Evolutionary conservation across 495 filamentous ascomycete species (phyloP).

Genomic region (Talaromyces ruber): DNA sequence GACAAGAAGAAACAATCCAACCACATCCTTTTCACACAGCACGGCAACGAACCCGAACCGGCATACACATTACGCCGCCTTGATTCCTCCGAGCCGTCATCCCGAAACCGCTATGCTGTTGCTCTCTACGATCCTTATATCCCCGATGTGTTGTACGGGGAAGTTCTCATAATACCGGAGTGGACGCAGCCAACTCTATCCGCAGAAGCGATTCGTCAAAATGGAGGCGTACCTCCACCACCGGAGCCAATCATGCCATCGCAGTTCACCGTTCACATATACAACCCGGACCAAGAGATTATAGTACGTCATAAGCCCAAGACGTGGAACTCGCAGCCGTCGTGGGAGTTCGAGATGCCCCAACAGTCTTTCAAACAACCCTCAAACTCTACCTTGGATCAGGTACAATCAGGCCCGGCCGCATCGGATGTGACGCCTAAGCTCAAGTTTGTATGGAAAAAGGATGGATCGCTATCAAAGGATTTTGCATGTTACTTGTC

Average conservation of each 20-base stretch:
- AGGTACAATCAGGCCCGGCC: slow-evolving; percentile 57
- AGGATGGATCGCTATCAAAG: slow-evolving; percentile 76
- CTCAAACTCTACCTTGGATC: slow-evolving; percentile 67
- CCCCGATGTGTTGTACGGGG: slow-evolving; percentile 74
- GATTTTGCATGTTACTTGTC: slow-evolving; percentile 76
- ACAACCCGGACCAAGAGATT: slow-evolving; percentile 87
- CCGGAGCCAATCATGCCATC: slow-evolving; percentile 71
- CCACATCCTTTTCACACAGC: slow-evolving; percentile 64
- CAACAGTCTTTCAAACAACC: slow-evolving; percentile 76
- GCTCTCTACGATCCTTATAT: slow-evolving; percentile 79
- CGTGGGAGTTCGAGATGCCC: slow-evolving; percentile 91
- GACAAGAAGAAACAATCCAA: slow-evolving; percentile 43
- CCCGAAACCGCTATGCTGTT: slow-evolving; percentile 76
- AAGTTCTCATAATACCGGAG: slow-evolving; percentile 75
- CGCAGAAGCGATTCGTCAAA: slow-evolving; percentile 67
- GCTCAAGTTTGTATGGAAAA: slow-evolving; percentile 83
- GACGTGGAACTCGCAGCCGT: slow-evolving; percentile 66
- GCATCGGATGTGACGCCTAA: slow-evolving; percentile 65
- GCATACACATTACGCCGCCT: slow-evolving; percentile 71
- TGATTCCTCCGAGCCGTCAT: slow-evolving; percentile 57
- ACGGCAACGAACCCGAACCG: slow-evolving; percentile 69
- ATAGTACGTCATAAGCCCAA: slow-evolving; percentile 59
- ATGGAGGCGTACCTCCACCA: slow-evolving; percentile 58
- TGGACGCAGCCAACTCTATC: slow-evolving; percentile 77
- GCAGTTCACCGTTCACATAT: slow-evolving; percentile 76